Evolutionary conservation across 2,329 filamentous ascomycete genomes (phyloP), one percentile per base, ranked within the genome.

Genomic region (Colletotrichum musae): DNA sequence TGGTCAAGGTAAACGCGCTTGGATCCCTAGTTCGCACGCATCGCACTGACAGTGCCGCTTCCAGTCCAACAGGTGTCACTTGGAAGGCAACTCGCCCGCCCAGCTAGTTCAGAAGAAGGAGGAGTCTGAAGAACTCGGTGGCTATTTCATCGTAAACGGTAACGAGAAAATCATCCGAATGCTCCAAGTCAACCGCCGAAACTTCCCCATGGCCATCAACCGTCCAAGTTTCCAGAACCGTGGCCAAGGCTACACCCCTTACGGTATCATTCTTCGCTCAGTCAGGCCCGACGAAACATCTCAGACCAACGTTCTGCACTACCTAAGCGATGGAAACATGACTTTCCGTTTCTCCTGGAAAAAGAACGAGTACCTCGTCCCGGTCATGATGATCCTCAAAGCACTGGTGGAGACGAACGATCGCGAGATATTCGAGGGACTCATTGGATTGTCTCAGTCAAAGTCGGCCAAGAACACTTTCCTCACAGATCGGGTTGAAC

Each of bases 321-420:
- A 98, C 80, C 88, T 99, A 65, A 94, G 88, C 75, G 96, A 99
- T 79, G 96, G 96, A 72, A 98, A 98, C 80, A 91, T 98, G 75
- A 98, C 94, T 0, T 97, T 99, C 82, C 89, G 96, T 65, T 99
- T 99, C 81, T 98, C 95, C 6, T 99, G 95, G 95, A 89, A 95
- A 74, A 99, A 99, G 83, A 94, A 94, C 74, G 96, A 99, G 81
- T 99, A 94, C 77, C 89, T 99, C n/a, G 89, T 99, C 2, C 96
- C 96, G 1, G 93, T 94, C 70, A 91, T 98, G 88, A 98, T 99
- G 95, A 91, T 99, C 41, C 83, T 99, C 72, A 99, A 98, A 84
- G 95, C 96, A 1, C 85, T 99, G 58, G 89, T 96, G 2, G 95
- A 99, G 80, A 99, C 96, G 16, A 99, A 97, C 78, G 96, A 99